Evolutionary conservation across 2,329 filamentous ascomycete species (phyloP).

Genomic region (Penicillium oxalicum): DNA sequence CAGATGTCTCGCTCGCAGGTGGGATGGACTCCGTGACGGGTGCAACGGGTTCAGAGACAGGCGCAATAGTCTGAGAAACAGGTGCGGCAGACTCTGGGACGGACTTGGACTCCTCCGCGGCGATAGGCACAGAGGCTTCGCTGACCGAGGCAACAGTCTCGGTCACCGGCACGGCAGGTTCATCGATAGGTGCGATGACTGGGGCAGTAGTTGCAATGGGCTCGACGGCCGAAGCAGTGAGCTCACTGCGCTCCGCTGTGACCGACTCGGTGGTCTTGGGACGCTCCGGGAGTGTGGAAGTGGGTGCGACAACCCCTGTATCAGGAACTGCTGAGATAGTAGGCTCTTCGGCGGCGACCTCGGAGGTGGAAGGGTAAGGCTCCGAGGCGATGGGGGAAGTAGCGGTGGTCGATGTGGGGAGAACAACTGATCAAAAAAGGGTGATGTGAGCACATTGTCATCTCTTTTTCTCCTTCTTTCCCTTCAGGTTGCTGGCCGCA

Average conservation of each 20-base stretch:
- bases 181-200: constrained; percentile 1
- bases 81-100: constrained; percentile 5
- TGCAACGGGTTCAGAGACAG: not conserved
- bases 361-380: constrained; percentile 15
- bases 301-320: constrained; percentile 7
- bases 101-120: no score
- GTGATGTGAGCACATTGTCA: not conserved
- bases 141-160: not conserved
- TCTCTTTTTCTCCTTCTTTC: no score
- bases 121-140: not conserved
- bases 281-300: constrained; percentile 6
- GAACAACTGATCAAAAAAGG: constrained; percentile 10
- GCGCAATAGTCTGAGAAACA: constrained; percentile 1
- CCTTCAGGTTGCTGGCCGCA: no score
- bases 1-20: not conserved
- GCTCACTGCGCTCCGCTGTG: not conserved
- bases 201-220: no score
- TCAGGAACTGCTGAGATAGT: constrained; percentile 11
- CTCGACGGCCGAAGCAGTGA: constrained; percentile 2
- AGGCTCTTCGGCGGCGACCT: constrained; percentile 16
- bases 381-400: constrained; percentile 15
- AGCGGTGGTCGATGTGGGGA: constrained; percentile 19
- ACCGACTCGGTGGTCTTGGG: constrained; percentile 10
- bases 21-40: not conserved
- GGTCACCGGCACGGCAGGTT: not conserved